Evolutionary conservation across 1,284 basidiomycete species (phyloP).

Genomic region (Tetrapyrgos nigripes): DNA sequence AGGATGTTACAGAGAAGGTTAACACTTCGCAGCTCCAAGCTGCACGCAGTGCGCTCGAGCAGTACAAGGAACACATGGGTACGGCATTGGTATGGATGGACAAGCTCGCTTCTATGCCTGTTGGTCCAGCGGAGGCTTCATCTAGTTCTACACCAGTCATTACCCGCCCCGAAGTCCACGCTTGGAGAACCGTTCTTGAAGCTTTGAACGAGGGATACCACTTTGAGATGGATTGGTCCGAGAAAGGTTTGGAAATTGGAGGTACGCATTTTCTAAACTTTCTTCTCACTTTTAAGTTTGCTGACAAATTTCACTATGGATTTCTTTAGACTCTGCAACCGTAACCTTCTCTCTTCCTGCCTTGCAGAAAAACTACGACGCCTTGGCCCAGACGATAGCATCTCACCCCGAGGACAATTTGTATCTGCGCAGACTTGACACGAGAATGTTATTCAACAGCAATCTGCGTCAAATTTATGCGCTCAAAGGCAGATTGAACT

Average conservation of each 20-base stretch:
- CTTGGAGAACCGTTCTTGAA: conserved; percentile 2
- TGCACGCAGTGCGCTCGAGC: not conserved
- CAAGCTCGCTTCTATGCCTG: conserved; percentile 54
- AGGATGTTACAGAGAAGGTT: not conserved
- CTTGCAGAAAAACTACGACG: not conserved
- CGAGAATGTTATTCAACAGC: not conserved
- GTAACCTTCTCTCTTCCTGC: not conserved
- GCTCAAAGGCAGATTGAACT: not conserved
- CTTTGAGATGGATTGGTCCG: not conserved
- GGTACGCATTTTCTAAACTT: no score
- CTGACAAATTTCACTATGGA: no score
- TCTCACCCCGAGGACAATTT: not conserved
- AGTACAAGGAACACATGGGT: conserved; percentile 44
- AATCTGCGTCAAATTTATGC: not conserved
- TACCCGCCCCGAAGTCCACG: conserved; percentile 8
- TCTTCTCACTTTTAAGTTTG: no score
- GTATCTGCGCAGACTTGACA: not conserved
- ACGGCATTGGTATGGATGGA: conserved; percentile 79
- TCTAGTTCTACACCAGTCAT: conserved; percentile 17
- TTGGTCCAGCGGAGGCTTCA: not conserved
- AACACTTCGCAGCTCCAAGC: not conserved
- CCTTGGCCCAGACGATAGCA: not conserved
- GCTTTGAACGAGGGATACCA: not conserved
- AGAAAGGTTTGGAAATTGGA: not conserved
- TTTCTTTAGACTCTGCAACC: not conserved